A percentile compares a stretch with the other conserved stretches of the same genome.
These are phyloP conservation scores for Arthrobotrys conoides DNA, from an alignment of 2,329 filamentous ascomycete genomes.

Conservation along the genomic window DNA sequence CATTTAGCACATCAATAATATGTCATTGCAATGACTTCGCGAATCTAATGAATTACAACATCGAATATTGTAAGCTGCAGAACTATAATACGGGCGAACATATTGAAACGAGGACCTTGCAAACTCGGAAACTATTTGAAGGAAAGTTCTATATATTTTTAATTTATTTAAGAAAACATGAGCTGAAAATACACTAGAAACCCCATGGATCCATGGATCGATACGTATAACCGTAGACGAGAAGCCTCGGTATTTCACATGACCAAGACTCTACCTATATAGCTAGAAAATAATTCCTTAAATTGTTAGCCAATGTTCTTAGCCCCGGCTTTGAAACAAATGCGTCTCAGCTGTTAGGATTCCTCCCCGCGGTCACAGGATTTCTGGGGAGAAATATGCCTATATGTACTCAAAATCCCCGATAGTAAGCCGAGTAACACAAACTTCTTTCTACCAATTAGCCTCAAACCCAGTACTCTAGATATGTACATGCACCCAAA, in stretches of 20 bases:
- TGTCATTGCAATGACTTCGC: constrained; percentile 27
- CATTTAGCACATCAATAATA: constrained; percentile 1
- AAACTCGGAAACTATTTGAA: neutral
- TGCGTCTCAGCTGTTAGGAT: constrained; percentile 32
- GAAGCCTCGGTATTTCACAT: neutral
- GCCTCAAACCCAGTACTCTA: neutral
- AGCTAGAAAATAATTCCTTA: no score
- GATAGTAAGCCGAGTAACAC: constrained; percentile 8
- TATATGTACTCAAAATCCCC: neutral
- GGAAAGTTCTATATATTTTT: neutral
- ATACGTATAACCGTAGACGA: neutral
- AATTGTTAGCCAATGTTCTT: neutral
- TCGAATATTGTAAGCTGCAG: constrained; percentile 39
- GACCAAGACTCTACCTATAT: neutral
- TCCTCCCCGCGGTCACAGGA: constrained; percentile 17
- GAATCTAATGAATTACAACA: constrained; percentile 36
- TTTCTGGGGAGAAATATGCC: neutral
- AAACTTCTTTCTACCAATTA: neutral
- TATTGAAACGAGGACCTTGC: constrained; percentile 16
- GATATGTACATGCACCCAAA: neutral
- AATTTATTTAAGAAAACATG: neutral
- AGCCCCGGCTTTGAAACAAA: constrained; percentile 35
- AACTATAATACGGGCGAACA: neutral
- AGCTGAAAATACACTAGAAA: neutral
- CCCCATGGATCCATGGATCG: neutral